Percentiles rank a stretch among this genome's conserved stretches.
phyloP scores from a whole-genome alignment of 2,329 filamentous ascomycete genomes.

The Penicillium palitans region DNA sequence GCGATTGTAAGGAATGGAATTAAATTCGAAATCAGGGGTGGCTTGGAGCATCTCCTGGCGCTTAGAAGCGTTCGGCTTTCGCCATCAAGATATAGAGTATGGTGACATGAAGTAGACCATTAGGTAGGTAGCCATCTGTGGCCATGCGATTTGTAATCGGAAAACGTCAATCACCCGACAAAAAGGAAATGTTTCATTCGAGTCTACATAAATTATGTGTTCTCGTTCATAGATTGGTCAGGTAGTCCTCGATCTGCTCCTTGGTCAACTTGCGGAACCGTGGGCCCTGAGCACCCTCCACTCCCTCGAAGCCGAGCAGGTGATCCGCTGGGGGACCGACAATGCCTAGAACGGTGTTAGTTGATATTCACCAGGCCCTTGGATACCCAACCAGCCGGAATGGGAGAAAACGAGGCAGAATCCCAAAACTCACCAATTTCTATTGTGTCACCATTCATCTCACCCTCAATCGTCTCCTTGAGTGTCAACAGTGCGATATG shows the following conservation, averaged over 20 bases:
- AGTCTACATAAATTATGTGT: slow-evolving; percentile 18
- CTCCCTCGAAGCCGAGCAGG: slow-evolving; percentile 73
- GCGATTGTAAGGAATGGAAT: too few species aligned
- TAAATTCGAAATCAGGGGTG: neutral
- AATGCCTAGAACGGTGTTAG: slow-evolving; percentile 65
- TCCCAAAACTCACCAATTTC: slow-evolving; percentile 73
- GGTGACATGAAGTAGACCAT: neutral
- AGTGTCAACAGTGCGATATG: slow-evolving; percentile 96
- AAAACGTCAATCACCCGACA: slow-evolving; percentile 2
- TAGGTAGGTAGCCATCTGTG: slow-evolving; percentile 5
- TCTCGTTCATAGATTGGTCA: slow-evolving; percentile 83
- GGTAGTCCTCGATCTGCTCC: slow-evolving; percentile 98
- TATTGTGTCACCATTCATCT: slow-evolving; percentile 98
- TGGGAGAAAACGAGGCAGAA: neutral
- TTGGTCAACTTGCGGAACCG: slow-evolving; percentile 71
- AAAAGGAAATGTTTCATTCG: slow-evolving; percentile 20
- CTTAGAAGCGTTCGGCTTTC: neutral
- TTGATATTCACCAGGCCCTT: neutral
- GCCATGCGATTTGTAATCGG: slow-evolving; percentile 13
- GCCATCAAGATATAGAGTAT: neutral
- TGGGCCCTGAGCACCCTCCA: slow-evolving; percentile 45
- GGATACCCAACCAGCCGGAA: neutral
- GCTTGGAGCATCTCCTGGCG: neutral
- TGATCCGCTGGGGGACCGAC: slow-evolving; percentile 93
- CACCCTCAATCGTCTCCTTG: slow-evolving; percentile 98